Conservation (phyloP, 1,284 basidiomycete species). For the Ustanciosporium gigantosporum region DNA sequence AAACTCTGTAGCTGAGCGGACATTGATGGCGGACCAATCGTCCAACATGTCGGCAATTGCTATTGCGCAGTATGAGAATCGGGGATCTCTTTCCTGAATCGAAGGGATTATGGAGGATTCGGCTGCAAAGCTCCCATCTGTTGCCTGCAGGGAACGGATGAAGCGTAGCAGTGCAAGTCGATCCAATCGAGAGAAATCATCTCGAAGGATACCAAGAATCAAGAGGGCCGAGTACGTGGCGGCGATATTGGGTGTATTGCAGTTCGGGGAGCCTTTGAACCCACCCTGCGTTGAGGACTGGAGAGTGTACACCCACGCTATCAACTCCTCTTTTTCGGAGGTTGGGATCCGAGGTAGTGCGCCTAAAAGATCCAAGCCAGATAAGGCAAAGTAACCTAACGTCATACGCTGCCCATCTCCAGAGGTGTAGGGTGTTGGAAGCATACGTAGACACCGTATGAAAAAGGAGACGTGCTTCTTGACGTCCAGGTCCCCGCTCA, state of each 20-base stretch:
- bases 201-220: slow-evolving; percentile 43
- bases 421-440: slow-evolving; percentile 49
- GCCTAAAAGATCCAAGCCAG: slow-evolving; percentile 48
- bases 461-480: slow-evolving; percentile 52
- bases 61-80: slow-evolving; percentile 87
- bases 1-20: slow-evolving; percentile 67
- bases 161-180: slow-evolving; percentile 14
- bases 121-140: slow-evolving; percentile 61
- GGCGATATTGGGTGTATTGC: slow-evolving; percentile 26
- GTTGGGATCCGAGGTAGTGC: slow-evolving; percentile 11
- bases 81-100: slow-evolving; percentile 69
- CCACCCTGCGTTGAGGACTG: slow-evolving; percentile 68
- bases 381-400: slow-evolving; percentile 53
- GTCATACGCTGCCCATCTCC: slow-evolving; percentile 58
- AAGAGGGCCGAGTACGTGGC: slow-evolving; percentile 57
- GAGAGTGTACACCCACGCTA: slow-evolving; percentile 78
- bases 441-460: slow-evolving; percentile 45
- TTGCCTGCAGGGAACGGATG: slow-evolving; percentile 23
- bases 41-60: slow-evolving; percentile 76
- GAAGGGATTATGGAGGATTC: slow-evolving; percentile 52
- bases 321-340: slow-evolving; percentile 21
- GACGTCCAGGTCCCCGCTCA: neutral
- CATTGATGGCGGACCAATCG: slow-evolving; percentile 65
- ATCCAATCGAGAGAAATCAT: slow-evolving; percentile 44
- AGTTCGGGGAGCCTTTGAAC: slow-evolving; percentile 25